Evolutionary conservation across 1,284 basidiomycete species (phyloP), one percentile per base, ranked within the genome.

Genomic region (Tilletia caries): DNA sequence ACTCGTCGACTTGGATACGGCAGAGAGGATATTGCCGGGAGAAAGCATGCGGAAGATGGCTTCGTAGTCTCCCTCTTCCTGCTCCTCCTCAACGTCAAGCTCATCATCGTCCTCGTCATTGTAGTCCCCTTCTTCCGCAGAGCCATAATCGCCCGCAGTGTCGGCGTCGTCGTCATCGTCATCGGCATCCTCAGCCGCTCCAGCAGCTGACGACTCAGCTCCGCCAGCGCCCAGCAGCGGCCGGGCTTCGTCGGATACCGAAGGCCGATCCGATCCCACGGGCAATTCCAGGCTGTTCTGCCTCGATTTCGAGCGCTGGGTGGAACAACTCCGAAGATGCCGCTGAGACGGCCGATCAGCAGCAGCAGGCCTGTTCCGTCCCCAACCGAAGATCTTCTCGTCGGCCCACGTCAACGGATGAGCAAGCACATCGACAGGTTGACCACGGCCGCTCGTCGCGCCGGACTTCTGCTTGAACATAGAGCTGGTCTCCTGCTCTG

Each of bases 301-400:
- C 13, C 25, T 23, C n/a, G n/a, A 23, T 18, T 13, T 15, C 52
- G 52, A 29, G 52, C 20, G 12, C 43, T n/a, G 13, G 10, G 15
- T 64, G 12, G 60, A 23, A 6, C 33, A 12, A 12, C 60, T 64
- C 3, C 23, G 60, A n/a, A n/a, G n/a, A 2, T n/a, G 15, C 20
- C 6, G 60, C n/a, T 10, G 60, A 23, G 44, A 32, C 18, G 69
- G 52, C 71, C 29, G 60, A 32, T 54, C 66, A 72, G 34, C 67
- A 65, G 50, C 64, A 10, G 33, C 71, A 54, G 33, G 67, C 69
- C 25, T 72, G 68, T 58, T 70, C 67, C 68, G 48, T 23, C 76
- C 73, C 93, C 93, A 96, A 44, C 94, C 94, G 83, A 95, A 96
- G 48, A 96, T 86, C 20, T 91, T 88, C 84, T 95, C 93, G 82